Percentiles rank a stretch among this genome's conserved stretches.
Evolutionary conservation across 139 green algal species (phyloP).

Genomic region (Ettlia oleoabundans): DNA sequence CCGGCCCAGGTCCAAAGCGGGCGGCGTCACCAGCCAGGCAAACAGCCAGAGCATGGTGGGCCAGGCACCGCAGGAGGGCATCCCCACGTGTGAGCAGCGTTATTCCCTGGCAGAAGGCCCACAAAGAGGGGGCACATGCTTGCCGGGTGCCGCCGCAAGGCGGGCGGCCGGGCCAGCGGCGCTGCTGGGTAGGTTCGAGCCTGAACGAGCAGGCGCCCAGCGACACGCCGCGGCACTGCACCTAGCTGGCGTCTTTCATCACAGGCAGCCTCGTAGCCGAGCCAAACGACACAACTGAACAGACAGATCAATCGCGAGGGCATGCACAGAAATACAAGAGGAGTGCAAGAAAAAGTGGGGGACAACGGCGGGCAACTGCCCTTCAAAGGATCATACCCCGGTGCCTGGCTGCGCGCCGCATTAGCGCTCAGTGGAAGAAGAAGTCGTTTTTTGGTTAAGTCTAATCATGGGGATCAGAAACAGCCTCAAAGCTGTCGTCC

Average conservation of each 20-base stretch:
- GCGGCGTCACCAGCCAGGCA: neutral
- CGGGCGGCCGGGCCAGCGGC: conserved; percentile 9
- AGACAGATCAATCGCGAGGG: too few species aligned
- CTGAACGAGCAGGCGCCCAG: conserved; percentile 5
- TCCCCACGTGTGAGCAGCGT: neutral
- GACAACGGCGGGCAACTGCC: neutral
- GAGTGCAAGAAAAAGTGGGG: neutral
- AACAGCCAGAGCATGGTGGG: neutral
- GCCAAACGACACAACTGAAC: too few species aligned
- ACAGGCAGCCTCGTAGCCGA: neutral
- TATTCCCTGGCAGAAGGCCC: neutral
- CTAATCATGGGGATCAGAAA: conserved; percentile 56
- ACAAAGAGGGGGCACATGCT: conserved; percentile 2
- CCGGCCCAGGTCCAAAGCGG: neutral
- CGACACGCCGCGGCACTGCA: neutral
- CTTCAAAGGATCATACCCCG: neutral
- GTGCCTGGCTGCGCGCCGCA: too few species aligned
- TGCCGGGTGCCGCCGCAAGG: conserved; percentile 11
- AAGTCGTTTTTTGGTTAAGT: conserved; percentile 46
- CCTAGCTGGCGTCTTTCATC: neutral
- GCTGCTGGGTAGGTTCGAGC: conserved; percentile 16
- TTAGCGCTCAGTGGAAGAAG: conserved; percentile 58
- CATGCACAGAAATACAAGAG: too few species aligned
- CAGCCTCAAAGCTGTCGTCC: conserved; percentile 54
- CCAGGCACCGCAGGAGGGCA: neutral